Base-by-base conservation (phyloP, 192 early-diverging fungal genomes). In the Umbelopsis sp. region DNA sequence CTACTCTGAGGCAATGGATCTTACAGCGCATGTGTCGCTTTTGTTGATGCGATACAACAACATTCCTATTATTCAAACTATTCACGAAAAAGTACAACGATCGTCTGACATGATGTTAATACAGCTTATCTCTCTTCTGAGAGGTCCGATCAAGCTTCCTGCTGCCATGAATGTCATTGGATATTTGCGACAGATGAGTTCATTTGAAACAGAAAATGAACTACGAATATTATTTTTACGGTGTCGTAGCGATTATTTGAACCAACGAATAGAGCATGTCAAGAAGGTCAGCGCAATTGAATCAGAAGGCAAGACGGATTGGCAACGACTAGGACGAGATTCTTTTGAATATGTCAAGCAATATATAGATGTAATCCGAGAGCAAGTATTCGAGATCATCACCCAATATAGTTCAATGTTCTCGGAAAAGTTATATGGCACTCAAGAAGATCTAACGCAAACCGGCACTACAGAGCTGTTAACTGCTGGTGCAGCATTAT, bases 1-100 rank as follows among this genome's bases (percentile, higher is more conserved):
- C 66, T 95, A 95, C 68, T 89, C 90, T 34, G 94, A 96, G 54
- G 94, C 93, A 0, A 88, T 96, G 79, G 94, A 96, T 54, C 70
- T 96, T 31, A 83, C 89, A 16, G 73, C 83, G 25, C 90, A 93
- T 80, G 90, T 92, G 2, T 76, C 84, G 12, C 78, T 91, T 26
- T 77, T 89, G 24, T 54, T 75, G 2, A 66, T 87, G 3, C 79
- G 88, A 21, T 84, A 94, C 78, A 86, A 87, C 0, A 76, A 81
- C 34, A 80, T 89, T 21, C 70, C 74, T 9, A 70, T 91, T 16
- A 81, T 96, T 66, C 74, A 84, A 45, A 71, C 77, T 32, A 86
- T 96, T 51, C 83, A 88, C 7, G 45, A 80, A 10, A 88, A 93
- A 72, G 89, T 94, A 4, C 81, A 87, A 16, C 79, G 78, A 36